Percentiles rank a stretch among this genome's conserved stretches.
These are phyloP conservation scores for Rutstroemia sp. DNA, from an alignment of 2,329 filamentous ascomycete genomes.

Conservation along the genomic window DNA sequence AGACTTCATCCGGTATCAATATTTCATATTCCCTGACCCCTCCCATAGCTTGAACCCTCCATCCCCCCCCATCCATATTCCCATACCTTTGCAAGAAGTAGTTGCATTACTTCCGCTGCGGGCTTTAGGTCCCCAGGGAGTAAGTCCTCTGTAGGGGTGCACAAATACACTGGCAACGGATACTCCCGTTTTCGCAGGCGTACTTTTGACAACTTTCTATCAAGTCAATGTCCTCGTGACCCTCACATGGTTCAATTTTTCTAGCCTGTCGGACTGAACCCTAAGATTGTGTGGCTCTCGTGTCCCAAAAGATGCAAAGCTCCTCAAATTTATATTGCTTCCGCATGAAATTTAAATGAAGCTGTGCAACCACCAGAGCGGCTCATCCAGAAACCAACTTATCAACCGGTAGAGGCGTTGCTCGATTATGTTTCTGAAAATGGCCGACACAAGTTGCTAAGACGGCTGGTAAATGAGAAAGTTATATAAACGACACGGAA, in stretches of 20 bases:
- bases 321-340: constrained; percentile 15
- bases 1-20: constrained; percentile 9
- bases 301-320: constrained; percentile 23
- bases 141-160: no score
- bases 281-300: constrained; percentile 22
- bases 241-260: constrained; percentile 18
- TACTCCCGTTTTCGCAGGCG: constrained; percentile 20
- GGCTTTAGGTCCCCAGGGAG: background rate
- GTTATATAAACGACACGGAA: constrained; percentile 6
- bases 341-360: constrained; percentile 13
- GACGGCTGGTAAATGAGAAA: constrained; percentile 9
- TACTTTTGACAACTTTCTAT: constrained; percentile 8
- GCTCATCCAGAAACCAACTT: constrained; percentile 16
- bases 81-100: constrained; percentile 4
- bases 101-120: constrained; percentile 4
- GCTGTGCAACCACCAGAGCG: constrained; percentile 21
- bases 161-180: constrained; percentile 10
- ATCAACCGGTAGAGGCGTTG: constrained; percentile 1
- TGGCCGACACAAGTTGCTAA: constrained; percentile 4
- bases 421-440: background rate
- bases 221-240: constrained; percentile 21
- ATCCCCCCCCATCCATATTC: background rate
- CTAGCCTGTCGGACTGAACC: constrained; percentile 8
- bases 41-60: background rate
- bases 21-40: constrained; percentile 3